These are phyloP conservation scores for Pythium plurisporium DNA, from an alignment of 352 stramenopile genomes.

Conservation along the genomic window DNA sequence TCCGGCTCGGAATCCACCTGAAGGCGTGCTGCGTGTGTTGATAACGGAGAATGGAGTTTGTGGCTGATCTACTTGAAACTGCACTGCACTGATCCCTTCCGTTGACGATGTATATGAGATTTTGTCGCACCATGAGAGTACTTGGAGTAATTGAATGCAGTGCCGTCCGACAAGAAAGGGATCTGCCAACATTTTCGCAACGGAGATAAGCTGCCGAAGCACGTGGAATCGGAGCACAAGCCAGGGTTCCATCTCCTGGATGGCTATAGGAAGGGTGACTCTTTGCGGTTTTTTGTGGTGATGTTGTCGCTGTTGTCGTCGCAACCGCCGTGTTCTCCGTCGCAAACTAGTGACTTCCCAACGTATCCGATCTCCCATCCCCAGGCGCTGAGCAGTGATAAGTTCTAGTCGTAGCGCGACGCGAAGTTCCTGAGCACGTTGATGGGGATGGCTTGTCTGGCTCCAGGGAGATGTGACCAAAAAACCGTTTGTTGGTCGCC, in stretches of 20 bases:
- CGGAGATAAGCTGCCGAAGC: slow-evolving; percentile 63
- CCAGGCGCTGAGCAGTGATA: slow-evolving; percentile 42
- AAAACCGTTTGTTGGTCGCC: slow-evolving; percentile 13
- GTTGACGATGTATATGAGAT: slow-evolving; percentile 10
- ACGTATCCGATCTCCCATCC: slow-evolving; percentile 29
- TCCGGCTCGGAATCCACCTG: neutral
- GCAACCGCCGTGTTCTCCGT: slow-evolving; percentile 18
- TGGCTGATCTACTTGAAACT: slow-evolving; percentile 12
- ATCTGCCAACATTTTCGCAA: slow-evolving; percentile 53
- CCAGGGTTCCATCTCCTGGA: slow-evolving; percentile 39
- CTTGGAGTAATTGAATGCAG: slow-evolving; percentile 59
- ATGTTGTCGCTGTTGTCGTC: slow-evolving; percentile 15
- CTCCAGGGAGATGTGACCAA: slow-evolving; percentile 9
- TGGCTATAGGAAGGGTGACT: slow-evolving; percentile 12
- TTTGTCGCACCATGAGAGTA: slow-evolving; percentile 58
- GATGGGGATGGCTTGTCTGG: slow-evolving; percentile 14
- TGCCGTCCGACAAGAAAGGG: slow-evolving; percentile 47
- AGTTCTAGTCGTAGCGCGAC: slow-evolving; percentile 54
- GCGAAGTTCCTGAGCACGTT: slow-evolving; percentile 46
- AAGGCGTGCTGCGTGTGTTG: neutral
- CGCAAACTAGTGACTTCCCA: slow-evolving; percentile 52
- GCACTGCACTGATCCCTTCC: neutral
- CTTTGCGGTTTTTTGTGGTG: neutral
- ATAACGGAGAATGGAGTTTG: slow-evolving; percentile 13
- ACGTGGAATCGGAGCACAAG: slow-evolving; percentile 73